Base-by-base conservation (phyloP, 495 filamentous ascomycete species). In the Talaromyces borbonicus region DNA sequence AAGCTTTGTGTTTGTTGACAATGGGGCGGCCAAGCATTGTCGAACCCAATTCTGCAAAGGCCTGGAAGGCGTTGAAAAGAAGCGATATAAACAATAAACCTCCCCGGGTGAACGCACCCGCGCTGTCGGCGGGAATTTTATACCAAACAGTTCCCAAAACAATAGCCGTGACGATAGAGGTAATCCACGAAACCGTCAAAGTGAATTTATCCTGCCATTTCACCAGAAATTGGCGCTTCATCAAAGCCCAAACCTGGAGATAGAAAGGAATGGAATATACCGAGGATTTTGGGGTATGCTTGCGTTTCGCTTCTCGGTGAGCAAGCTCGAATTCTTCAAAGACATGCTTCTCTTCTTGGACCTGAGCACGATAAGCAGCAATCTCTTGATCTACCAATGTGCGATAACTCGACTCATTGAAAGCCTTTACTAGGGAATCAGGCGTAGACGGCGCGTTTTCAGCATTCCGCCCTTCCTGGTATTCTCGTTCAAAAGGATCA, bases 31-130 rank as follows among this genome's bases (percentile, higher is more conserved):
- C 77, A 0, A 66, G 66, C 51, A 80, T 81, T 12, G 81, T 61
- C n/a, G 58, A 74, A 46, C 79, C 65, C 51, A 85, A 80, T 59
- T 95, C 89, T 9, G 94, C 71, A 48, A 81, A 80, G 63, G 79
- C 84, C 48, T 81, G 73, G 56, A 96, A 95, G 22, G 90, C 88
- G 58, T 94, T 95, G 62, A 94, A 61, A 41, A 97, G 72, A 50
- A 93, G 81, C 48, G 88, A 86, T 55, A 97, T 95, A 78, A 97
- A 97, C 24, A 97, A 71, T 24, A 95, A 69, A 49, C 85, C 85
- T 40, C 86, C 89, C 44, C 86, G 77, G 52, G 78, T 77, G 67
- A 80, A 97, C 68, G 95, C 92, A 60, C 78, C 85, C 15, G 59
- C 55, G 6, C 85, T 87, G 25, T 69, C 69, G 2, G 55, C 59